Evolutionary conservation across 2,329 filamentous ascomycete species (phyloP).

Genomic region (Leptographium lundbergii): DNA sequence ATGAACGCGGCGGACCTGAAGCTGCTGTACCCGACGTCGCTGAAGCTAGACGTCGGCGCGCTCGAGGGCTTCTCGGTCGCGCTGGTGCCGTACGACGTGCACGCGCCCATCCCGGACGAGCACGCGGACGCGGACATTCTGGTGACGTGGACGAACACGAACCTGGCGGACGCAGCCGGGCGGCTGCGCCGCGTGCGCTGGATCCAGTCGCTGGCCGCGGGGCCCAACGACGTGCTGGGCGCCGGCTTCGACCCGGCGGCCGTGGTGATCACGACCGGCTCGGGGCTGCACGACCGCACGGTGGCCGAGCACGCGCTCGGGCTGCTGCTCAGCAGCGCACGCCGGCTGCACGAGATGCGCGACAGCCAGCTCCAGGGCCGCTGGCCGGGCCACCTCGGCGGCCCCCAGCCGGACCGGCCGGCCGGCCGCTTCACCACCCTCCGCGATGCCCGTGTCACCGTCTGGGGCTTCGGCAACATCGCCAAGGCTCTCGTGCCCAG

Average conservation of each 20-base stretch:
- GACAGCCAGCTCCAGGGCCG: conserved; percentile 29
- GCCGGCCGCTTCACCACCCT: conserved; percentile 29
- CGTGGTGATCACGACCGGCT: conserved; percentile 29
- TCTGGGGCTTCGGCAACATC: conserved; percentile 39
- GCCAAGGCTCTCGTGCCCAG: conserved; percentile 29
- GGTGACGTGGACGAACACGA: conserved; percentile 32
- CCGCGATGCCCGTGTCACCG: conserved; percentile 27
- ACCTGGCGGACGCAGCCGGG: conserved; percentile 29
- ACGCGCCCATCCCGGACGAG: conserved; percentile 27
- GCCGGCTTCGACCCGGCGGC: conserved; percentile 29
- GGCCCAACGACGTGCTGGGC: conserved; percentile 35
- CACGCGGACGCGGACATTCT: conserved; percentile 32
- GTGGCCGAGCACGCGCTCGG: conserved; percentile 36
- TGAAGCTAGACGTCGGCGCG: conserved; percentile 13
- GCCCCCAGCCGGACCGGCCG: conserved; percentile 20
- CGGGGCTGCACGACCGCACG: conserved; percentile 33
- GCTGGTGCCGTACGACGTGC: conserved; percentile 24
- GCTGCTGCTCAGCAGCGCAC: conserved; percentile 24
- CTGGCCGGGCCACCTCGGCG: conserved; percentile 34
- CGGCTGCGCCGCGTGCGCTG: conserved; percentile 30
- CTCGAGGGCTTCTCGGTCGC: conserved; percentile 13
- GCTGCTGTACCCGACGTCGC: conserved; percentile 16
- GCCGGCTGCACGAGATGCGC: conserved; percentile 30
- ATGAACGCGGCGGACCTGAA: conserved; percentile 8
- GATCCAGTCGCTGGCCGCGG: conserved; percentile 37